Percentiles rank a stretch among this genome's conserved stretches.
These are phyloP conservation scores for Tulasnella calospora DNA, from an alignment of 768 basidiomycete species.

Conservation along the genomic window DNA sequence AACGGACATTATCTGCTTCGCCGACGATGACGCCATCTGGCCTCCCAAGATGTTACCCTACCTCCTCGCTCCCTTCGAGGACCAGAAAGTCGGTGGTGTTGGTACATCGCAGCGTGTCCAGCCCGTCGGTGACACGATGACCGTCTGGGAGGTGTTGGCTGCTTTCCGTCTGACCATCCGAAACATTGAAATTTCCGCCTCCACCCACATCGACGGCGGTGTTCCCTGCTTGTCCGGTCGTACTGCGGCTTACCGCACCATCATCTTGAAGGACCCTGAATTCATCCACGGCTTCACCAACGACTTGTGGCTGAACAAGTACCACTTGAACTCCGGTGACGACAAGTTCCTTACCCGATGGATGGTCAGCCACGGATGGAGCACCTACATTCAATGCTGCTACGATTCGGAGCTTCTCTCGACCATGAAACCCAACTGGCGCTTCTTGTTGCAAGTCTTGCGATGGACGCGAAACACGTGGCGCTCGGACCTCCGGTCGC, in stretches of 20 bases:
- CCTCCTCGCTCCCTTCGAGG: conserved; percentile 88
- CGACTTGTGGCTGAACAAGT: conserved; percentile 90
- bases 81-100: conserved; percentile 88
- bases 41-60: conserved; percentile 85
- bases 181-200: conserved; percentile 85
- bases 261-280: conserved; percentile 91
- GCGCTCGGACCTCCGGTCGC: conserved; percentile 79
- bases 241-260: conserved; percentile 88
- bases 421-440: conserved; percentile 97
- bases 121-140: conserved; percentile 70
- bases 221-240: conserved; percentile 87
- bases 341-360: conserved; percentile 93
- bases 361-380: conserved; percentile 96
- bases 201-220: conserved; percentile 90
- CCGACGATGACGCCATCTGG: conserved; percentile 96
- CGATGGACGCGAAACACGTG: conserved; percentile 94
- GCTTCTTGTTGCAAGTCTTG: conserved; percentile 88
- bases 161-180: conserved; percentile 89
- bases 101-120: conserved; percentile 88
- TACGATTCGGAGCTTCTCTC: conserved; percentile 76
- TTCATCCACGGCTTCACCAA: conserved; percentile 91
- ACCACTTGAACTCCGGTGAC: conserved; percentile 90
- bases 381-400: conserved; percentile 86
- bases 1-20: conserved; percentile 91
- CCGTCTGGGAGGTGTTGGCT: conserved; percentile 92